A percentile compares a stretch with the other conserved stretches of the same genome.
These are phyloP conservation scores for Aspergillus baeticus DNA, from an alignment of 495 filamentous ascomycete genomes.

Conservation along the genomic window DNA sequence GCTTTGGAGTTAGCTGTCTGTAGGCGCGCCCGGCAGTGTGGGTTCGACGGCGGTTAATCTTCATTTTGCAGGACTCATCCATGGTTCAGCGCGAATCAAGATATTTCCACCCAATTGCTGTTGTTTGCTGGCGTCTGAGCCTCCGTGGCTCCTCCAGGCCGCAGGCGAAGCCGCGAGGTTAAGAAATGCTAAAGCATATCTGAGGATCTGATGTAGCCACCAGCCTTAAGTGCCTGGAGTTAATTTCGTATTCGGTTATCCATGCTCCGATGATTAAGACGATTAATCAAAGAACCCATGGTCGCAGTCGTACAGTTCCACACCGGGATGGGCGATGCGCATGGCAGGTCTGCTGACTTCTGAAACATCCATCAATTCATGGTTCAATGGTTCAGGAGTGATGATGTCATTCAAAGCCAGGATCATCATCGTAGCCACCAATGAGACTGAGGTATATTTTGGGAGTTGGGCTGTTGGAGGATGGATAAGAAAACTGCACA, in stretches of 20 bases:
- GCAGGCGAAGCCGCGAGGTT: no score
- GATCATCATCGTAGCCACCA: background rate
- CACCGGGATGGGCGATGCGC: background rate
- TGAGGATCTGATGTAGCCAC: background rate
- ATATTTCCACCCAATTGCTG: background rate
- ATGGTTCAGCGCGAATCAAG: conserved; percentile 1
- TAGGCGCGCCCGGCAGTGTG: no score
- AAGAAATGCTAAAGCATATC: no score
- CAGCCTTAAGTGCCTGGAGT: no score
- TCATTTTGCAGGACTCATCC: conserved; percentile 3
- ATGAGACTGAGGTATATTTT: background rate
- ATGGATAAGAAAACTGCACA: background rate
- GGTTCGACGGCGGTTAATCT: background rate
- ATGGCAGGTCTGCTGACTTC: conserved; percentile 1
- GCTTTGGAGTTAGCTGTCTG: no score
- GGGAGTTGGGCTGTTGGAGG: no score
- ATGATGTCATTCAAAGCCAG: background rate
- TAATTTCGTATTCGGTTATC: no score
- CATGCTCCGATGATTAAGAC: background rate
- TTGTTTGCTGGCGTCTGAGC: background rate
- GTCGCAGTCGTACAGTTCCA: background rate
- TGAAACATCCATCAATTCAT: conserved; percentile 2
- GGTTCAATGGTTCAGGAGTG: background rate
- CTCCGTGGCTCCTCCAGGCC: no score
- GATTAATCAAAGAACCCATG: background rate